A percentile compares a stretch with the other conserved stretches of the same genome.
phyloP scores from a whole-genome alignment of 2,329 filamentous ascomycete genomes.

The Penicillium sp. region DNA sequence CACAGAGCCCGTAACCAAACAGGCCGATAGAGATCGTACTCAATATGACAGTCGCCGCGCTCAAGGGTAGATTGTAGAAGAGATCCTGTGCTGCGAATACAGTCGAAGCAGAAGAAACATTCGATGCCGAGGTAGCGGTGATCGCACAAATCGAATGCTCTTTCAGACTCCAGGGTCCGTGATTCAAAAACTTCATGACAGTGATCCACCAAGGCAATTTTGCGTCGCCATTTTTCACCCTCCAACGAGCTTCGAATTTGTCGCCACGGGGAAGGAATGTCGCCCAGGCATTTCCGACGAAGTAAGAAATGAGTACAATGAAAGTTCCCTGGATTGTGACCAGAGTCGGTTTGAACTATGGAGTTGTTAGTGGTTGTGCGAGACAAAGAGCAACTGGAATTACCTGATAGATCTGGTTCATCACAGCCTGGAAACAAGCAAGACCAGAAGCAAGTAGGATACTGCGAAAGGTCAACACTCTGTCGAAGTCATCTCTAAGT shows the following conservation, averaged over 20 bases:
- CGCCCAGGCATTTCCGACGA: conserved; percentile 53
- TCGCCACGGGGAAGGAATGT: conserved; percentile 54
- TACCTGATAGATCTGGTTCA: conserved; percentile 57
- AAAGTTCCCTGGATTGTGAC: conserved; percentile 54
- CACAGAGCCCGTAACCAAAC: conserved; percentile 57
- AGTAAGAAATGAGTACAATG: conserved; percentile 59
- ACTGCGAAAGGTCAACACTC: conserved; percentile 54
- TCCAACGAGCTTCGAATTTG: conserved; percentile 50
- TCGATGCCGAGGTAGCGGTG: conserved; percentile 55
- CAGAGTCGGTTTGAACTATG: conserved; percentile 54
- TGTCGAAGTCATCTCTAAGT: conserved; percentile 55
- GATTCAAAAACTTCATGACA: conserved; percentile 50
- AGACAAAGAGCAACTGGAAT: conserved; percentile 14
- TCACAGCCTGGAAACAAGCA: conserved; percentile 55
- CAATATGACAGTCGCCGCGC: conserved; percentile 49
- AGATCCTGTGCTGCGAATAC: conserved; percentile 54
- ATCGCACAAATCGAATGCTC: conserved; percentile 57
- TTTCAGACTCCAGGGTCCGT: conserved; percentile 54
- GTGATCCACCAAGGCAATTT: conserved; percentile 46
- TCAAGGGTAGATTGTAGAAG: conserved; percentile 53
- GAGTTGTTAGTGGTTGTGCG: background rate
- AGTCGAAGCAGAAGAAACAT: conserved; percentile 42
- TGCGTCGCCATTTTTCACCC: conserved; percentile 42
- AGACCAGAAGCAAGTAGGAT: conserved; percentile 52
- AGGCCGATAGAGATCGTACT: conserved; percentile 55